Base-by-base conservation (phyloP, 1,139 yeast genomes). In the Citeromyces hawaiiensis region DNA sequence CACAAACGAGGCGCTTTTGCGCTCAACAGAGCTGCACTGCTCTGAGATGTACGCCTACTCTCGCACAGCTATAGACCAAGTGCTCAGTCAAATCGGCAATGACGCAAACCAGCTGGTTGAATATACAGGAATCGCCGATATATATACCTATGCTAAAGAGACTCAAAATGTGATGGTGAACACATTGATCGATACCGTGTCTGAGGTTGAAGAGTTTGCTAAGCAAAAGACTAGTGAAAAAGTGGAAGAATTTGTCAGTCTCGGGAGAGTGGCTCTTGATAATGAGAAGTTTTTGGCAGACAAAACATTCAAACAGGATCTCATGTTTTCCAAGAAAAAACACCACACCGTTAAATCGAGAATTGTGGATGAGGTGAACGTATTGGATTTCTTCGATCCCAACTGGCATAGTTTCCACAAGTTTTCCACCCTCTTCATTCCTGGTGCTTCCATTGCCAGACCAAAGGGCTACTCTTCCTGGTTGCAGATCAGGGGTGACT, bases 321-420 rank as follows among this genome's bases (percentile, higher is more conserved):
- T 82, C 38, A 91, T 91, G 98, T 91, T 87, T 50, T 72, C 86
- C 3, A 35, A 27, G 19, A 75, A 88, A 48, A 69, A 70, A 42
- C 72, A 70, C 37, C 96, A 91, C 50, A 57, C 70, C 4, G 60
- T 78, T 35, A 70, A 75, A 33, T 75, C 80, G 47, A 66, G 72
- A 38, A 62, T 88, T 37, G 65, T 70, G 44, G 72, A 76, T 31
- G 69, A 72, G 31, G 68, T 88, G 37, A 73, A 78, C 13, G 41
- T 83, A 2, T 43, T 66, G 14, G 97, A 91, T 56, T 77, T 87
- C 49, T 66, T 88, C 53, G 94, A 88, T 49, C 87, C 87, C 1
- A 70, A 81, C 1, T 54, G 73, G 47, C 82, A 76, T 40, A 72
- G 81, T 2, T 70, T 78, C 44, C 42, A 65, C 35, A 45, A 51